Evolutionary conservation across 1,139 yeast genomes (phyloP), one percentile per base, ranked within the genome.

Genomic region (Pichia cactophila): DNA sequence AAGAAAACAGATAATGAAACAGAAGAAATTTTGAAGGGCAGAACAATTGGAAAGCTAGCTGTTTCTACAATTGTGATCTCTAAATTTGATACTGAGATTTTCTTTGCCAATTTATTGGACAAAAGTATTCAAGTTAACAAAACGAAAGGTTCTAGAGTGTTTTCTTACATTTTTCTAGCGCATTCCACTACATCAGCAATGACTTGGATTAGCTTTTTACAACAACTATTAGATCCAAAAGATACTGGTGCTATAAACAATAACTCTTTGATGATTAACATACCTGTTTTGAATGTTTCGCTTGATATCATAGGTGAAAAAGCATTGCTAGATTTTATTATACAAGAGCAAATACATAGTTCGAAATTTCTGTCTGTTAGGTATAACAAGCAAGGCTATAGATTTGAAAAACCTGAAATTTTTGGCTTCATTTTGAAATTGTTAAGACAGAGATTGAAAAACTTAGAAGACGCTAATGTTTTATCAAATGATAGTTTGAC

Each of bases 71-170:
- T 63, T 7, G 51, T 55, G 4, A 38, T 63, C 6, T 55, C 61
- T 2, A 49, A 46, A 14, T 46, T 48, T 12, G 58, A 58, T 26
- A 63, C 73, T 12, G 58, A 61, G 2, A 78, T 83, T 4, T 72
- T 69, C 28, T 71, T 86, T 43, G 86, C 83, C 59, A 86, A 85
- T 43, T 64, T 76, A 1, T 66, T 83, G 43, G 96, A 89, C 60
- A 83, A 86, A 58, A 75, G 92, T 0, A 69, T 88, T 17, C 62
- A 85, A 7, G 65, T 69, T 48, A 75, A 77, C 12, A 71, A 58
- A 43, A 50, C 43, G 2, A 52, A 55, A 4, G 54, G 53, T 23
- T 54, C 52, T 2, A 62, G 63, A 41, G 69, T 77, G 3, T 16
- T 55, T 6, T 53, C 54, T 14, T 82, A 78, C 60, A 74, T 85